Percentiles rank a stretch among this genome's conserved stretches.
phyloP scores from a whole-genome alignment of 148 eudicot genomes.

The Diospyros kaki region DNA sequence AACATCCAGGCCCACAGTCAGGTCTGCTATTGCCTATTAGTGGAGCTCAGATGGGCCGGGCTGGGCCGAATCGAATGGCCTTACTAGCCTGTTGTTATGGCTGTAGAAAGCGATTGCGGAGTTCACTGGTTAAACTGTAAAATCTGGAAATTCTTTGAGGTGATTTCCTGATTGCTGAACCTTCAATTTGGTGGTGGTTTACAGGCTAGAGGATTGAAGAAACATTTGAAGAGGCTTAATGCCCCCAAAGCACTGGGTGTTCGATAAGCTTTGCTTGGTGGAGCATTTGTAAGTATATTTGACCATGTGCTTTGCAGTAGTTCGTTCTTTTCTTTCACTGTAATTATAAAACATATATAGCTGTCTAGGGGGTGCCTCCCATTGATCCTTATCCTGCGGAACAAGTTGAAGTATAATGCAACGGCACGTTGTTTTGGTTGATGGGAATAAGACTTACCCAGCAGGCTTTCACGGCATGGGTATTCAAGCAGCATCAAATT shows the following conservation, averaged over 20 bases:
- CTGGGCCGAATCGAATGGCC: too few relatives aligned
- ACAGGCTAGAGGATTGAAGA: conserved; percentile 62
- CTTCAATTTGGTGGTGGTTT: neutral
- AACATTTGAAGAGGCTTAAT: conserved; percentile 68
- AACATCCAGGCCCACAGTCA: too few relatives aligned
- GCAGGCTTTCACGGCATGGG: conserved; percentile 58
- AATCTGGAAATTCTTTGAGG: neutral
- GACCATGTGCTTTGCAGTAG: too few relatives aligned
- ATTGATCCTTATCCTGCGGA: conserved; percentile 45
- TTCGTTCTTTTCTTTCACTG: too few relatives aligned
- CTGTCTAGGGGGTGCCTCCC: conserved; percentile 49
- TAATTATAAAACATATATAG: too few relatives aligned
- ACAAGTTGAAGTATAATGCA: conserved; percentile 66
- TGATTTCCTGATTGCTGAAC: neutral
- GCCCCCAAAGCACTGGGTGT: conserved; percentile 61
- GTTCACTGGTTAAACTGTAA: too few relatives aligned
- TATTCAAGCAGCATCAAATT: neutral
- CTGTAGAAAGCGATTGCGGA: too few relatives aligned
- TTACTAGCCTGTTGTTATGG: too few relatives aligned
- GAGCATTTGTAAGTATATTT: conserved; percentile 39
- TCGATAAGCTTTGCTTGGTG: conserved; percentile 47
- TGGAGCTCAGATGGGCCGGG: too few relatives aligned
- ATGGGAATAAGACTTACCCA: conserved; percentile 48
- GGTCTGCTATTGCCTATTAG: too few relatives aligned
- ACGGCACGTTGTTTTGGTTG: conserved; percentile 42